Percentiles rank a stretch among this genome's conserved stretches.
phyloP scores from a whole-genome alignment of 1,139 yeast genomes.

The Diutina ranongensis region DNA sequence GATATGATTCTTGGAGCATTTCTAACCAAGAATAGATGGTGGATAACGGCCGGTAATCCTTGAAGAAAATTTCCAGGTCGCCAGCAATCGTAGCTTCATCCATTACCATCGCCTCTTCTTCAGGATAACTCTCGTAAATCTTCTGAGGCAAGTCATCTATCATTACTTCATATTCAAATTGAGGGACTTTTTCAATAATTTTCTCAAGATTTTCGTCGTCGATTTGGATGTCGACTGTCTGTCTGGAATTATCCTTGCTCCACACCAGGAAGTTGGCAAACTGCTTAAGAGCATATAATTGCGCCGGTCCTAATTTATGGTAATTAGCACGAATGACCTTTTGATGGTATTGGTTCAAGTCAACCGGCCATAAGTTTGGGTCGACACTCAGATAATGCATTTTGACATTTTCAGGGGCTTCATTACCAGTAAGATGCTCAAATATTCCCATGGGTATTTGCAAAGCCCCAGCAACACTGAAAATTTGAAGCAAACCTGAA shows the following conservation, averaged over 20 bases:
- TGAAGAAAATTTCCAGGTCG: conserved; percentile 45
- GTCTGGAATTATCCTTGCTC: conserved; percentile 18
- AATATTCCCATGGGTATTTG: conserved; percentile 9
- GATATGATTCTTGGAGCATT: conserved; percentile 42
- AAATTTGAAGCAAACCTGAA: conserved; percentile 5
- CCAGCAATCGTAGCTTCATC: conserved; percentile 9
- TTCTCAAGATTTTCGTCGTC: conserved; percentile 11
- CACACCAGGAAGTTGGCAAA: conserved; percentile 22
- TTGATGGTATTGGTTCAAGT: conserved; percentile 35
- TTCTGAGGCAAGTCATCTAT: conserved; percentile 34
- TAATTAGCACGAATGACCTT: conserved; percentile 17
- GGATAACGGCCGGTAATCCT: conserved; percentile 55
- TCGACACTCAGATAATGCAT: conserved; percentile 17
- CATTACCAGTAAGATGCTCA: neutral
- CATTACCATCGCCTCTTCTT: conserved; percentile 8
- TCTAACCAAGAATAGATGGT: conserved; percentile 68
- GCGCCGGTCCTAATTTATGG: conserved; percentile 15
- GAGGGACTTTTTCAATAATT: neutral
- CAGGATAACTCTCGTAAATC: conserved; percentile 44
- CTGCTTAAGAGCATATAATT: conserved; percentile 15
- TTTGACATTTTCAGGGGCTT: conserved; percentile 2
- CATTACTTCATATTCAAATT: neutral
- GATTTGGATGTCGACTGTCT: conserved; percentile 27
- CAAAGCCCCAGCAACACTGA: conserved; percentile 7
- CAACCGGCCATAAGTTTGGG: conserved; percentile 28